Evolutionary conservation across 352 stramenopile species (phyloP).

Genomic region (Ophiocytium majus): DNA sequence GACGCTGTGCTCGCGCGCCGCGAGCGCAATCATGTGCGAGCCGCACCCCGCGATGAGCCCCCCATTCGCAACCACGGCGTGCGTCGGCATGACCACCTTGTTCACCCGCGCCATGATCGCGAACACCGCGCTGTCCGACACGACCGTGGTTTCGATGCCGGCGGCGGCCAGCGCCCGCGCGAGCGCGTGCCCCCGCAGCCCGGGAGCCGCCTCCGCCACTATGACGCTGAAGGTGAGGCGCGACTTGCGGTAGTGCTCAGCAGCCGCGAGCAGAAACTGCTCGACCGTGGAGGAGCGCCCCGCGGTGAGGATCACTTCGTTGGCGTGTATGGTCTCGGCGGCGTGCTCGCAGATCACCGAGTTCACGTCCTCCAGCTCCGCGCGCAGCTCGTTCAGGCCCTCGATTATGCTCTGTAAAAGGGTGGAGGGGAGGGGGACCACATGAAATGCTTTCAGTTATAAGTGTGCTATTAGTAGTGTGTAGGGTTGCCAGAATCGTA

Average conservation of each 20-base stretch:
- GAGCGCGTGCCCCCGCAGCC: conserved; percentile 29
- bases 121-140: conserved; percentile 93
- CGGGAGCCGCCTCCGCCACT: conserved; percentile 50
- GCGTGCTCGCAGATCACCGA: conserved; percentile 54
- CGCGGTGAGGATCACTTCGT: conserved; percentile 55
- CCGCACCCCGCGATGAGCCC: conserved; percentile 90
- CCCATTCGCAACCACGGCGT: conserved; percentile 94
- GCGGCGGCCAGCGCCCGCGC: conserved; percentile 43
- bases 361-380: conserved; percentile 52
- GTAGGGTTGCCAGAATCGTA: no score
- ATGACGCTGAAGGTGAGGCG: conserved; percentile 51
- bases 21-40: conserved; percentile 89
- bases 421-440: background rate
- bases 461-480: no score
- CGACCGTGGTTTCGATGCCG: conserved; percentile 74
- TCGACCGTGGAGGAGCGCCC: conserved; percentile 48
- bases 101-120: conserved; percentile 97
- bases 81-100: conserved; percentile 90
- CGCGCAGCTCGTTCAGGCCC: conserved; percentile 41
- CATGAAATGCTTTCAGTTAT: background rate
- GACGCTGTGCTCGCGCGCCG: conserved; percentile 91
- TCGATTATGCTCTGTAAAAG: conserved; percentile 49
- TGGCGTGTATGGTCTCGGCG: conserved; percentile 53
- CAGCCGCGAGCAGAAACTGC: conserved; percentile 45
- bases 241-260: conserved; percentile 26